Evolutionary conservation across 306 rosid genomes (phyloP).

Genomic region (Calophaca sinica): DNA sequence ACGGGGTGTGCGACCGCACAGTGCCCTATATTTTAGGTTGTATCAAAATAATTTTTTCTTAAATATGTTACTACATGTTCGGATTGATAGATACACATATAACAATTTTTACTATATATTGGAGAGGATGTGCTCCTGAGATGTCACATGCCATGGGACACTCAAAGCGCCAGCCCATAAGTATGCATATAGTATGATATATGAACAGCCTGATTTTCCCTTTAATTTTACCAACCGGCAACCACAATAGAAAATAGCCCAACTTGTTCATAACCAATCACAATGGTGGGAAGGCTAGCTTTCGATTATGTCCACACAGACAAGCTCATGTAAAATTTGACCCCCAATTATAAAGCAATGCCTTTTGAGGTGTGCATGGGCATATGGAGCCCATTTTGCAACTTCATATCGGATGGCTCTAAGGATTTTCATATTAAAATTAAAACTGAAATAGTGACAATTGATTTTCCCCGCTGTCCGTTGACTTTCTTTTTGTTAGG

Average conservation of each 20-base stretch:
- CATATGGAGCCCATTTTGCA: constrained; percentile 38
- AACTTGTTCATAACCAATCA: constrained; percentile 34
- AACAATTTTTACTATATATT: too few relatives aligned
- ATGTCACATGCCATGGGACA: constrained; percentile 52
- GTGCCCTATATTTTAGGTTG: too few relatives aligned
- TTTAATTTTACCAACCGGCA: constrained; percentile 48
- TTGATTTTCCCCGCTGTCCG: background rate
- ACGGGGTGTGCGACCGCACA: too few relatives aligned
- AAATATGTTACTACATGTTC: too few relatives aligned
- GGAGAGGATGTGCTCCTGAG: too few relatives aligned
- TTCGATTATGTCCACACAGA: constrained; percentile 42
- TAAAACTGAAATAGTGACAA: background rate
- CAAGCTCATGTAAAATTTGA: constrained; percentile 29
- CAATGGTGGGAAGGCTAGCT: constrained; percentile 36
- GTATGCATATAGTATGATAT: constrained; percentile 8
- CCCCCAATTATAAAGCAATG: background rate
- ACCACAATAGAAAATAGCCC: constrained; percentile 36
- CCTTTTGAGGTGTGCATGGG: constrained; percentile 20
- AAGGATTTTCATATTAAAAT: background rate
- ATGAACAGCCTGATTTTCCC: background rate
- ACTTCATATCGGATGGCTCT: constrained; percentile 1
- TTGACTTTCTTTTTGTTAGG: background rate
- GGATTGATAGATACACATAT: too few relatives aligned
- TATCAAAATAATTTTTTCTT: too few relatives aligned
- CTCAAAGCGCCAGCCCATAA: background rate